Base-by-base conservation (phyloP, 306 rosid genomes). In the Elaeagnus macrophylla region DNA sequence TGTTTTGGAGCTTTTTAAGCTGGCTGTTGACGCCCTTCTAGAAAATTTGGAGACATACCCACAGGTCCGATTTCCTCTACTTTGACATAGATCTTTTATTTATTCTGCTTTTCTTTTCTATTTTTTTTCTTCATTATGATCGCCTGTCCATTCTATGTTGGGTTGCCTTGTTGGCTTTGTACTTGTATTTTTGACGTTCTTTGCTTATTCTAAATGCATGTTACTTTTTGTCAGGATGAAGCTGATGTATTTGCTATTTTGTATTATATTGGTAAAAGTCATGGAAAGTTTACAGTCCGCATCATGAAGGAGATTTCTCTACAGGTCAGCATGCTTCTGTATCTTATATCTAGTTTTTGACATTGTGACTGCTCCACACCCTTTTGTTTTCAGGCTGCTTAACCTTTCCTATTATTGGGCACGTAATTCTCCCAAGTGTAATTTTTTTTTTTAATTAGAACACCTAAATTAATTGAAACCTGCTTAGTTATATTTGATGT, bases 221-320 rank as follows among this genome's bases (percentile, higher is more conserved):
- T 20, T 38, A 48, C 53, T 48, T 54, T 42, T 81, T 68, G 32
- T 45, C 82, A 90, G 94, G 97, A 90, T 67, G 97, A 90, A 75
- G 82, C 79, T 68, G 91, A 78, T 72, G 61, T 69, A 51, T 77
- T 86, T 67, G 81, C 81, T 16, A 78, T 72, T 42, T 45, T 83
- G 62, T 83, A 82, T 77, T 86, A 78, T 77, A 72, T 86, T 50
- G 94, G 91, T 50, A 79, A 68, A 51, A 83, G 78, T 70, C 95
- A 86, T 83, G 78, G 75, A 54, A 79, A 74, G 58, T 79, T 83
- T 75, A 80, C 71, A 20, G 60, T 43, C 48, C 54, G 65, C 66
- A 64, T 78, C 43, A 44, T 77, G 56, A 66, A 72, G 70, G 82
- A 76, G 36, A 62, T 67, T 41, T 74, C 40, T 59, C 72, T 60